A percentile compares a stretch with the other conserved stretches of the same genome.
Evolutionary conservation across 1,139 yeast genomes (phyloP).

Genomic region (Kazachstania sp.): DNA sequence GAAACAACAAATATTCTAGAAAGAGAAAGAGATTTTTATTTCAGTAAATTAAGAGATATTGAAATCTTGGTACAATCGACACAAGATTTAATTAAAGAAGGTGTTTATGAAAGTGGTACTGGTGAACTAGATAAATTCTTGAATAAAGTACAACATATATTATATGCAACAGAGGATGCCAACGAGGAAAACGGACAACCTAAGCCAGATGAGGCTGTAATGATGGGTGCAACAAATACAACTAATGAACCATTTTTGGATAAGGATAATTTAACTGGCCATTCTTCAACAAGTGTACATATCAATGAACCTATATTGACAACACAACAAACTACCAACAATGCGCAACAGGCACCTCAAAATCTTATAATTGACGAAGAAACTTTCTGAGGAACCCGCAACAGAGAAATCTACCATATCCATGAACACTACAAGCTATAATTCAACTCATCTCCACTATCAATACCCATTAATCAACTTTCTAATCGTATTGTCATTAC

Average conservation of each 20-base stretch:
- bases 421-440: background rate
- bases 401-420: too few species aligned
- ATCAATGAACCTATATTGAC: background rate
- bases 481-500: too few species aligned
- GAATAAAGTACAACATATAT: conserved; percentile 59
- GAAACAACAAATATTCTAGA: conserved; percentile 52
- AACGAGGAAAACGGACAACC: conserved; percentile 26
- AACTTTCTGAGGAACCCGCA: conserved; percentile 19
- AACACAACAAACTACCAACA: background rate
- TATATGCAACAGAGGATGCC: conserved; percentile 79
- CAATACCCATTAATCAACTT: background rate
- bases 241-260: background rate
- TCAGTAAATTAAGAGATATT: conserved; percentile 78
- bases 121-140: conserved; percentile 38
- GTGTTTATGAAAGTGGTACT: conserved; percentile 29
- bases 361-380: conserved; percentile 30
- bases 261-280: conserved; percentile 1
- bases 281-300: background rate
- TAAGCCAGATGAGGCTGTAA: background rate
- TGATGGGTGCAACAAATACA: background rate
- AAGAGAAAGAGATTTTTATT: conserved; percentile 80
- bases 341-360: conserved; percentile 11
- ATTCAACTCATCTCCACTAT: background rate
- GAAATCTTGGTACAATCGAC: conserved; percentile 71
- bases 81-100: conserved; percentile 40